These are phyloP conservation scores for Dissophora ornata DNA, from an alignment of 192 early-diverging fungal genomes.

Conservation along the genomic window DNA sequence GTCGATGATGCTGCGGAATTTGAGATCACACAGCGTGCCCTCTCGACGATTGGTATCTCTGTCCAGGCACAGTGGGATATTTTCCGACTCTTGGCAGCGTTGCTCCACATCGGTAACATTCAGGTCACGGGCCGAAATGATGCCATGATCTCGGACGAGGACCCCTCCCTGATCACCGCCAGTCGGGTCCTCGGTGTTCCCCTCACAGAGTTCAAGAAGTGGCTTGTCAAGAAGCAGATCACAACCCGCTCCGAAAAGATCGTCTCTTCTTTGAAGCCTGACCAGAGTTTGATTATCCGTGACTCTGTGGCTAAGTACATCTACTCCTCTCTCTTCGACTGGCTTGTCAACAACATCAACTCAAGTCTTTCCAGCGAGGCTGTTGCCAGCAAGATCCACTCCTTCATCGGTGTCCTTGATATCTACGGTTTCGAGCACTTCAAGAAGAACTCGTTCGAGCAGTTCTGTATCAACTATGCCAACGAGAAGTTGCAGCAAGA, in stretches of 20 bases:
- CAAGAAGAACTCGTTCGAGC: conserved; percentile 99
- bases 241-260: conserved; percentile 93
- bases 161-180: conserved; percentile 76
- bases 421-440: conserved; percentile 99
- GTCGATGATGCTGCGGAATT: conserved; percentile 97
- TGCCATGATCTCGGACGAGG: conserved; percentile 83
- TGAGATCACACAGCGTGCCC: conserved; percentile 84
- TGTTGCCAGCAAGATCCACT: conserved; percentile 50
- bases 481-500: conserved; percentile 99
- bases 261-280: conserved; percentile 77
- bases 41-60: conserved; percentile 88
- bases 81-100: conserved; percentile 89
- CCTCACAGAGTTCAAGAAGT: conserved; percentile 86
- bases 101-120: conserved; percentile 97
- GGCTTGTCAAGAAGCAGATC: conserved; percentile 95
- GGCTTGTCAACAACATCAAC: conserved; percentile 94
- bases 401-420: conserved; percentile 98
- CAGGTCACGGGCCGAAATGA: conserved; percentile 77
- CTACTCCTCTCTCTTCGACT: conserved; percentile 96
- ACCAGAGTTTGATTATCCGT: conserved; percentile 80
- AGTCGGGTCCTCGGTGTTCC: conserved; percentile 84
- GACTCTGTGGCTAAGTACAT: conserved; percentile 98
- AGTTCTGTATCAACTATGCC: conserved; percentile 98
- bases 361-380: conserved; percentile 76
- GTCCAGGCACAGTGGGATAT: conserved; percentile 89